Conservation (phyloP, 345 rosid species). For the Salix arbutifolia region DNA sequence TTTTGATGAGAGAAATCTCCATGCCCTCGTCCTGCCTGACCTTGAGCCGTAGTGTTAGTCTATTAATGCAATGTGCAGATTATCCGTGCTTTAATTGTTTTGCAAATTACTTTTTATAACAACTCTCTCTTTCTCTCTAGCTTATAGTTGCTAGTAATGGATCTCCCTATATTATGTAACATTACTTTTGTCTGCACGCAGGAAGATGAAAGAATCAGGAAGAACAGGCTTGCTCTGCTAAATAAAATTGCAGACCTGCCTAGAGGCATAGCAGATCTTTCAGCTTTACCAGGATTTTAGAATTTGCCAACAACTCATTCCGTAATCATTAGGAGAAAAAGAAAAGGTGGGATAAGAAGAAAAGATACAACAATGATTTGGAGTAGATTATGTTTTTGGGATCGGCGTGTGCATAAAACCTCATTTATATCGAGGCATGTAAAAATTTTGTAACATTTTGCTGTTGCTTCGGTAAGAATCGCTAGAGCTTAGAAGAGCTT, state of each 20-base stretch:
- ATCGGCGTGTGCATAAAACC: background rate
- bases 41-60: background rate
- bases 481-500: no score
- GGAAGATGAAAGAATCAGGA: conserved; percentile 71
- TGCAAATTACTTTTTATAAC: background rate
- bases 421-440: background rate
- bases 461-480: no score
- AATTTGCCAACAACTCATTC: background rate
- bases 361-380: background rate
- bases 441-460: background rate
- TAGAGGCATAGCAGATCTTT: conserved; percentile 65
- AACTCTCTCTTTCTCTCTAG: background rate
- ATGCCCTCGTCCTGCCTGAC: background rate
- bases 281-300: conserved; percentile 81
- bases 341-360: background rate
- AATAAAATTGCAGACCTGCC: conserved; percentile 73
- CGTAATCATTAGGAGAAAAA: background rate
- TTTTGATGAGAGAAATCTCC: background rate
- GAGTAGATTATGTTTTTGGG: background rate
- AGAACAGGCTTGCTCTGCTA: conserved; percentile 76
- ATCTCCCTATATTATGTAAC: background rate
- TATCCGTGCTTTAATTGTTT: background rate
- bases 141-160: background rate
- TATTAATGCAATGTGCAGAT: background rate
- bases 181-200: conserved; percentile 25